Conservation (phyloP, 2,329 filamentous ascomycete species). For the Hypoxylon sp. region DNA sequence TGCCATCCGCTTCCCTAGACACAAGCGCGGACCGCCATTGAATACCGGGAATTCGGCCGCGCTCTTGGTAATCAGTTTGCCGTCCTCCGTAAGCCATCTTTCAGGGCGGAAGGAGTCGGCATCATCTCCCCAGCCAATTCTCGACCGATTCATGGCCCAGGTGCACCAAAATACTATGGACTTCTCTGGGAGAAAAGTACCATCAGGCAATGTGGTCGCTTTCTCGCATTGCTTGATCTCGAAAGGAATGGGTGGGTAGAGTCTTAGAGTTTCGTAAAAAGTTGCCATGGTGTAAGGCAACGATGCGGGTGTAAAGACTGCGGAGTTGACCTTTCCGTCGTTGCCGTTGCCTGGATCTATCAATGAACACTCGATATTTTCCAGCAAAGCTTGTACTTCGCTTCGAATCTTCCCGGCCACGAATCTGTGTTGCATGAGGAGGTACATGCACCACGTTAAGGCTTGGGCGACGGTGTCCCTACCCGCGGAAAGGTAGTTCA, state of each 20-base stretch:
- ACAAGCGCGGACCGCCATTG: conserved; percentile 73
- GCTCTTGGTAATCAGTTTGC: conserved; percentile 60
- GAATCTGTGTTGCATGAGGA: conserved; percentile 67
- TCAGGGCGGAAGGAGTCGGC: conserved; percentile 69
- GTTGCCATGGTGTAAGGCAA: conserved; percentile 72
- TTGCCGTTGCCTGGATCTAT: conserved; percentile 15
- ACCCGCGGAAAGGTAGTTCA: conserved; percentile 76
- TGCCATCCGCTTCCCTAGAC: conserved; percentile 76
- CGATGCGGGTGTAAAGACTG: conserved; percentile 59
- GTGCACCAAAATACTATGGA: conserved; percentile 74
- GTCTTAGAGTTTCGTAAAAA: conserved; percentile 73
- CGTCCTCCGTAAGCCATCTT: conserved; percentile 66
- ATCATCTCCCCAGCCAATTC: conserved; percentile 69
- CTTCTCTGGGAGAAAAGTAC: conserved; percentile 68
- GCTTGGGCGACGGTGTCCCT: conserved; percentile 76
- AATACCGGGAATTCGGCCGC: conserved; percentile 74
- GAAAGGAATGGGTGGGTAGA: conserved; percentile 76
- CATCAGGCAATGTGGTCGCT: conserved; percentile 70
- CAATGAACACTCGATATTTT: conserved; percentile 15
- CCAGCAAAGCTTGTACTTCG: conserved; percentile 57
- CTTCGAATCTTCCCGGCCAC: conserved; percentile 59
- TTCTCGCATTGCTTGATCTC: conserved; percentile 73
- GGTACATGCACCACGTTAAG: conserved; percentile 74
- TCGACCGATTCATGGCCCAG: conserved; percentile 75
- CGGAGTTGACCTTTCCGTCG: conserved; percentile 46